Conservation (phyloP, 768 basidiomycete genomes). For the Hemileccinum rubropunctum region DNA sequence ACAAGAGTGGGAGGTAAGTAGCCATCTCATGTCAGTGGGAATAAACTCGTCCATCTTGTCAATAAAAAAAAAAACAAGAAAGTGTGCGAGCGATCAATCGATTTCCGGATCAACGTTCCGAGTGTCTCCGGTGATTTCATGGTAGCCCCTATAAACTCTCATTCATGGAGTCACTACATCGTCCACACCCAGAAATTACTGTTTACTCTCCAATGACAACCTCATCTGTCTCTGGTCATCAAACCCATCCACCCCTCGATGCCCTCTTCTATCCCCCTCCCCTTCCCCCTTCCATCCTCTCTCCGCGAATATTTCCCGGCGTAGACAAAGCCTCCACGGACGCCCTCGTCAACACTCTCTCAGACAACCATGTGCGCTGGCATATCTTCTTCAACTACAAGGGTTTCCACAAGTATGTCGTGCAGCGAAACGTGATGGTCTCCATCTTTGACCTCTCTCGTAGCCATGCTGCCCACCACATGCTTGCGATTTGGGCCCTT, state of each 20-base stretch:
- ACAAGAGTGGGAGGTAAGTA: not conserved
- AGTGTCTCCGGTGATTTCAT: too few relatives aligned
- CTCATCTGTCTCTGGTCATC: conserved; percentile 7
- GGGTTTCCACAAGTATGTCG: conserved; percentile 32
- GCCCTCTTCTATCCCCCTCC: conserved; percentile 23
- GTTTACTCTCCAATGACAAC: conserved; percentile 22
- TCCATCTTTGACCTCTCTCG: conserved; percentile 15
- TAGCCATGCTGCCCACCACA: conserved; percentile 57
- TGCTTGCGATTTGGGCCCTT: conserved; percentile 57
- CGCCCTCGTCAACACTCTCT: conserved; percentile 40
- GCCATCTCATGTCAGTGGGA: too few relatives aligned
- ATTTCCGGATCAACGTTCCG: too few relatives aligned
- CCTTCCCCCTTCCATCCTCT: conserved; percentile 28
- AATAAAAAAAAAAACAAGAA: too few relatives aligned
- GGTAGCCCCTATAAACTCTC: too few relatives aligned
- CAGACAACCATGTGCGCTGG: conserved; percentile 50
- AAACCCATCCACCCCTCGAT: conserved; percentile 12
- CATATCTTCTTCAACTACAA: conserved; percentile 52
- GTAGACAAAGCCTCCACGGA: conserved; percentile 36
- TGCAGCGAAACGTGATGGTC: conserved; percentile 1
- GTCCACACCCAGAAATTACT: too few relatives aligned
- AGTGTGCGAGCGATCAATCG: too few relatives aligned
- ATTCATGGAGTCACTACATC: too few relatives aligned
- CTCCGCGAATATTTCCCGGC: conserved; percentile 37
- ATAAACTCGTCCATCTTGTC: too few relatives aligned